Base-by-base conservation (phyloP, 1,284 basidiomycete species). In the Ustilago sp. region DNA sequence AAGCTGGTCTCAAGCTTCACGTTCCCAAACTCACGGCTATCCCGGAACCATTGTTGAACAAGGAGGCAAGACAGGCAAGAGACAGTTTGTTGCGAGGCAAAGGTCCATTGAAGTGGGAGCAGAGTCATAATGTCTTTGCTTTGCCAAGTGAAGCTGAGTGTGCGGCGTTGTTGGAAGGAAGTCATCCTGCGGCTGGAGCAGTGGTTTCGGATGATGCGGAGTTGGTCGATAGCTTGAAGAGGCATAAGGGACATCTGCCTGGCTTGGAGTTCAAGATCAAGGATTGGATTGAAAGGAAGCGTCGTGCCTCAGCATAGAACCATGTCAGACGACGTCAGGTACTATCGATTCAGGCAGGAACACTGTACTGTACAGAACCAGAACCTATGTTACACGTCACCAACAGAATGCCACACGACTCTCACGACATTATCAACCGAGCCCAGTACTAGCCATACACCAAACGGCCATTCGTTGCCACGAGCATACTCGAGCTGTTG, bases 121-220 rank as follows among this genome's bases (percentile, higher is more conserved):
- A 75, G 63, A 61, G 56, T 36, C 69, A 76, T 69, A 86, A 86
- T 50, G 61, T 58, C 7, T 82, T 82, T 58, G 83, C 84, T 7
- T 74, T 86, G 0, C 84, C 84, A 2, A 68, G 62, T 32, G 84
- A 86, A 63, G 84, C 84, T 2, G 84, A 86, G 70, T 71, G 76
- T 43, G 79, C 68, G 0, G 82, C 83, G 2, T 68, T 86, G 36
- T 39, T 75, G 23, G 74, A 79, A 38, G 84, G 84, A 8, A 67
- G 43, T 45, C 84, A 86, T 59, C 83, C 83, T 0, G 83, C 81
- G 0, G 71, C 81, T 1, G 81, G 81, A 13, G 75, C 75, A 34
- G 72, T 79, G 32, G 62, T 53, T 32, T 70, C 82, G 1, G 67
- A 77, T n/a, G 55, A 51, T 4, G 51, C 41, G 17, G 81, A 83